Base-by-base conservation (phyloP, 306 rosid genomes). In the Quercus engelmannii region DNA sequence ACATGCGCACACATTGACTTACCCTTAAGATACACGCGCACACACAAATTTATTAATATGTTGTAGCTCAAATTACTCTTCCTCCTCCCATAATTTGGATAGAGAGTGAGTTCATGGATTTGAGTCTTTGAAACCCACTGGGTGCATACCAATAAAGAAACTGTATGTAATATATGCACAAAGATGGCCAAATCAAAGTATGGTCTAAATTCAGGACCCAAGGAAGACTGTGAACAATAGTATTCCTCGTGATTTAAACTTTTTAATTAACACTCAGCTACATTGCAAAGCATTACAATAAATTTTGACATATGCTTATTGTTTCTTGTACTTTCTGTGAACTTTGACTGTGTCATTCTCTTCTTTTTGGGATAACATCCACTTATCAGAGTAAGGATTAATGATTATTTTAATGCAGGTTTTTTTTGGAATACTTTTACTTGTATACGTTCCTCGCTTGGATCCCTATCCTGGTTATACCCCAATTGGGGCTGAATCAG, bases 401-500 rank as follows among this genome's bases (percentile, higher is more conserved):
- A 17, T 64, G 11, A 30, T 31, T 68, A 73, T 76, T 76, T 73
- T 84, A 76, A 54, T 88, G 82, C 28, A 26, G 99, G 97, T 77
- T 85, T 84, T 92, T 92, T 94, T 26, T 90, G 97, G 97, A 74
- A 59, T 91, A 56, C 91, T 94, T 61, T 85, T 92, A 84, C 87
- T 91, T 65, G 85, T 91, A 69, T 86, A 94, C 41, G 51, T 88
- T 78, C 99, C 99, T 58, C 70, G 81, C 74, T 86, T 94, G 93
- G 99, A 90, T 84, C 92, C 97, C 54, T 91, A 90, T 86, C 97
- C 97, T 52, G 97, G 95, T 71, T 91, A 90, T 85, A 76, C 84
- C 2, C 28, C 95, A 72, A 76, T 94, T 56, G 85, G 46, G 76
- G 83, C 81, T 85, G 99, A 91, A 79, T 38, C 79, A 76, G 75